Evolutionary conservation across 495 filamentous ascomycete species (phyloP).

Genomic region (Cryomyces antarcticus): DNA sequence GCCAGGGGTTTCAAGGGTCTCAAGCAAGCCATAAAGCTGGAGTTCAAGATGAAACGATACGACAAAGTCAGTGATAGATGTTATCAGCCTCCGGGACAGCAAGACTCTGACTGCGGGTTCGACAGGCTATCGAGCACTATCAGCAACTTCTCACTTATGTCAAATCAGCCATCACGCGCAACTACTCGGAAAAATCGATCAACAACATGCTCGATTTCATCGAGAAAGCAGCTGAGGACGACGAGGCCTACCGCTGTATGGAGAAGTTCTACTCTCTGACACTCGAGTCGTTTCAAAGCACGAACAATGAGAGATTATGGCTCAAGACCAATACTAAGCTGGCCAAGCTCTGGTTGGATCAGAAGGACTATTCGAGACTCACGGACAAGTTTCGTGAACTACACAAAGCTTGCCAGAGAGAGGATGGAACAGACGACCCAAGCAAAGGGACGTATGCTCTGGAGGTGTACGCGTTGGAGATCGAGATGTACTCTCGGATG

Average conservation of each 20-base stretch:
- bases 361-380: constrained; percentile 67
- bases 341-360: constrained; percentile 71
- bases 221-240: constrained; percentile 74
- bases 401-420: constrained; percentile 71
- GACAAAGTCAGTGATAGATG: constrained; percentile 39
- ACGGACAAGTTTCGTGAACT: constrained; percentile 72
- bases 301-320: constrained; percentile 95
- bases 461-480: constrained; percentile 91
- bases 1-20: constrained; percentile 82
- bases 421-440: constrained; percentile 80
- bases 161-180: constrained; percentile 88
- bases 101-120: constrained; percentile 6
- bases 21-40: constrained; percentile 94
- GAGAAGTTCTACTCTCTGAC: constrained; percentile 91
- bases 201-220: constrained; percentile 99
- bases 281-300: constrained; percentile 82
- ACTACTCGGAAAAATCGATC: constrained; percentile 97
- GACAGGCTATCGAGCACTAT: constrained; percentile 89
- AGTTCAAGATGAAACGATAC: constrained; percentile 74
- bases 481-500: constrained; percentile 95
- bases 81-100: neutral
- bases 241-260: constrained; percentile 65
- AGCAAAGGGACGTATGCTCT: constrained; percentile 92
- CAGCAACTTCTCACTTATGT: constrained; percentile 91
- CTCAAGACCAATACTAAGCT: constrained; percentile 97